Evolutionary conservation across 2,329 filamentous ascomycete species (phyloP).

Genomic region (Xylariaceae sp.): DNA sequence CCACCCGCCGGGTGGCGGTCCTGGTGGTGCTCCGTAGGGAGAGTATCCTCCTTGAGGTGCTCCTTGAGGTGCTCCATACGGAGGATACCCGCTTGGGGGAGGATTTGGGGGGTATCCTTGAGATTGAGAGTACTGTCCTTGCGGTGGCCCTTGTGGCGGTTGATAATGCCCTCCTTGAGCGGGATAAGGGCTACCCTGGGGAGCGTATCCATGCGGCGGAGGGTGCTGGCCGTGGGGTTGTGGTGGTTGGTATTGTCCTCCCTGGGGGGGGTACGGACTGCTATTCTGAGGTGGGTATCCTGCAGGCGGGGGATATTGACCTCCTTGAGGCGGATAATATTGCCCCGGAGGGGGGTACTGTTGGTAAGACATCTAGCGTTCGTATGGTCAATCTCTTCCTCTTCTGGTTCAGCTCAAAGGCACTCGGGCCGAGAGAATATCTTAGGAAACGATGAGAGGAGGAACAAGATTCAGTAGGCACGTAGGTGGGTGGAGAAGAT

Average conservation of each 20-base stretch:
- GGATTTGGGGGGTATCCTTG: slow-evolving; percentile 23
- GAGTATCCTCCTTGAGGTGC: slow-evolving; percentile 17
- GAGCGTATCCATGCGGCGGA: slow-evolving; percentile 17
- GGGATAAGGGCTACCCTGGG: slow-evolving; percentile 14
- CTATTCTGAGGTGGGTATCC: slow-evolving; percentile 24
- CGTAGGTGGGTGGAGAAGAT: no score
- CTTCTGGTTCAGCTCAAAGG: no score
- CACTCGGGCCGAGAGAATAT: no score
- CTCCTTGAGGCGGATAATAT: slow-evolving; percentile 21
- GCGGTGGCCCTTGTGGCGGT: slow-evolving; percentile 16
- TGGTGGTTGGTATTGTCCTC: slow-evolving; percentile 30
- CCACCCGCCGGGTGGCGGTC: slow-evolving; percentile 30
- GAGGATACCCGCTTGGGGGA: slow-evolving; percentile 16
- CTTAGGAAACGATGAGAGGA: no score
- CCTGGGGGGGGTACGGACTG: slow-evolving; percentile 27
- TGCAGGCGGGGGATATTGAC: slow-evolving; percentile 26
- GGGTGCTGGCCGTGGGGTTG: slow-evolving; percentile 32
- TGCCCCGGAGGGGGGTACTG: slow-evolving; percentile 22
- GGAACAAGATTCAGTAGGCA: no score
- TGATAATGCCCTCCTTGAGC: slow-evolving; percentile 14
- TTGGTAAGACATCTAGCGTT: slow-evolving; percentile 15
- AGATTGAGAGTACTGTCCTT: neutral
- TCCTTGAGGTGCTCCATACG: no score
- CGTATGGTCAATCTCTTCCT: slow-evolving; percentile 1
- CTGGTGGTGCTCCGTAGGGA: slow-evolving; percentile 30